A percentile compares a stretch with the other conserved stretches of the same genome.
These are phyloP conservation scores for Ophiocordyceps camponoti-floridani DNA, from an alignment of 2,329 filamentous ascomycete species.

Conservation along the genomic window DNA sequence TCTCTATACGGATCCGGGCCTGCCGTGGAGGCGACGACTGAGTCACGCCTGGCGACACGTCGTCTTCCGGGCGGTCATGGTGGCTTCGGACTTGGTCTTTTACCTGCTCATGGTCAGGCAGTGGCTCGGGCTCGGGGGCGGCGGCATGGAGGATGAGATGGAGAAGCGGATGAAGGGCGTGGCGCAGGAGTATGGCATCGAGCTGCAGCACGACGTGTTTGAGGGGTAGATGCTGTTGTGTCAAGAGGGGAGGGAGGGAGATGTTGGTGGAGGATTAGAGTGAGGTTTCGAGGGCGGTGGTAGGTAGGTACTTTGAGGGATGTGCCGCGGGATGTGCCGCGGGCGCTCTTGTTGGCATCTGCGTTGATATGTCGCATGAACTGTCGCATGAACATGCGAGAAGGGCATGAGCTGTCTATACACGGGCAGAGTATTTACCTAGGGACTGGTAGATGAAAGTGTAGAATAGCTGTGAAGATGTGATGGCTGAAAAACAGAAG, in stretches of 20 bases:
- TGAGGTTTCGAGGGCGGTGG: too few species aligned
- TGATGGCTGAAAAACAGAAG: too few species aligned
- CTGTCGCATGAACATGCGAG: too few species aligned
- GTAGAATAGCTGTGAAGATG: too few species aligned
- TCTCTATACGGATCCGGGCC: constrained; percentile 54
- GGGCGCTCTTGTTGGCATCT: too few species aligned
- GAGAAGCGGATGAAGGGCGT: constrained; percentile 75
- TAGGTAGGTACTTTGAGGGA: too few species aligned
- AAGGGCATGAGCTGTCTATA: too few species aligned
- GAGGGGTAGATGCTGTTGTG: constrained; percentile 40
- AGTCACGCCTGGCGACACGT: constrained; percentile 59
- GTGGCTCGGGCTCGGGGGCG: constrained; percentile 55
- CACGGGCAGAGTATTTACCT: too few species aligned
- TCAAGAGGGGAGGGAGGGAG: background rate
- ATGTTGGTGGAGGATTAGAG: too few species aligned
- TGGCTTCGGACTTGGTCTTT: constrained; percentile 65
- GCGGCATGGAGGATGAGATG: constrained; percentile 90
- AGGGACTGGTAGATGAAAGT: too few species aligned
- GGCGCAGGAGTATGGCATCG: constrained; percentile 81
- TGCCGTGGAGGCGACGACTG: constrained; percentile 43
- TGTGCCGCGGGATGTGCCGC: too few species aligned
- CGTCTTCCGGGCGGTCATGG: constrained; percentile 62
- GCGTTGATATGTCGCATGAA: too few species aligned
- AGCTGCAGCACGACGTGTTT: constrained; percentile 77
- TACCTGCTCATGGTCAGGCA: constrained; percentile 67